A percentile compares a stretch with the other conserved stretches of the same genome.
Conservation (phyloP, 768 basidiomycete species). For the Suillus clintonianus region DNA sequence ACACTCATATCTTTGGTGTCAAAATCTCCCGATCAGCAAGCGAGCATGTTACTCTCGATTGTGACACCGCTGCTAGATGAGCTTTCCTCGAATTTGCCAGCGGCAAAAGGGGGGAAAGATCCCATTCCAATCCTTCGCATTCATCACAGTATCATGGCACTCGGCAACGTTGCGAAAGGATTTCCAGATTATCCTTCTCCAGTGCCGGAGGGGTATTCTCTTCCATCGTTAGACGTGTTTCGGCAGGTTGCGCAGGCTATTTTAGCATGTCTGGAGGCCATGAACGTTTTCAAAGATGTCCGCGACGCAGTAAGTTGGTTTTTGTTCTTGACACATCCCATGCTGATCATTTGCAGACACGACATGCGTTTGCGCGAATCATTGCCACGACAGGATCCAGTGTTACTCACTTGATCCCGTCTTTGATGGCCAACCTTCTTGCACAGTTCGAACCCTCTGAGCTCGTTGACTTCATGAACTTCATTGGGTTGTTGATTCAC, state of each 20-base stretch:
- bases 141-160: conserved; percentile 92
- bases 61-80: conserved; percentile 82
- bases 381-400: conserved; percentile 86
- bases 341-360: conserved; percentile 55
- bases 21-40: conserved; percentile 67
- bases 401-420: conserved; percentile 84
- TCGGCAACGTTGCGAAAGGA: conserved; percentile 94
- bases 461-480: conserved; percentile 93
- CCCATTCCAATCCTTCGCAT: conserved; percentile 80
- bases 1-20: conserved; percentile 78
- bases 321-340: conserved; percentile 1
- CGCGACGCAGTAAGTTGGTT: conserved; percentile 79
- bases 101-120: conserved; percentile 61
- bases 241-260: conserved; percentile 84
- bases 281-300: conserved; percentile 85
- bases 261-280: conserved; percentile 80
- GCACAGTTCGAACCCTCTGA: conserved; percentile 91
- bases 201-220: conserved; percentile 62
- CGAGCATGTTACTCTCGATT: conserved; percentile 68
- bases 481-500: conserved; percentile 88
- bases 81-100: conserved; percentile 57
- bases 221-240: conserved; percentile 79
- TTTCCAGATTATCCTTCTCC: conserved; percentile 89
- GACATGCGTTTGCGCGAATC: conserved; percentile 92
- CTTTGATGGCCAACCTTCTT: conserved; percentile 88